Evolutionary conservation across 2,329 filamentous ascomycete genomes (phyloP), one percentile per base, ranked within the genome.

Genomic region (Ramichloridium luteum): DNA sequence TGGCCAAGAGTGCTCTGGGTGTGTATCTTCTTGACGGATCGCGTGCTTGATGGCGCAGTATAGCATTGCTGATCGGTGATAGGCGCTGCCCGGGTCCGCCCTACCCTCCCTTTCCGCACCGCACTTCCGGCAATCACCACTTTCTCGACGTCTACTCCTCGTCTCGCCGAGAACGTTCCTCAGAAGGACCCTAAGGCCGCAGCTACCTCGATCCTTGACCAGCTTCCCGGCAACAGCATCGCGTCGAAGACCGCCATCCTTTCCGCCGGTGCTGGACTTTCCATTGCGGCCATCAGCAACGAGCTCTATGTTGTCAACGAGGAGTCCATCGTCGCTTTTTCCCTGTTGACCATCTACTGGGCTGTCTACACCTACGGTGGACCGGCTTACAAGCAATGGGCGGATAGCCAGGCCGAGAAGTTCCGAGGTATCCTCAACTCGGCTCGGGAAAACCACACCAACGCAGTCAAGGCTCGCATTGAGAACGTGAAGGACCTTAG

Each of bases 261-360:
- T 55, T 96, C 88, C 57, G 86, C 84, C 53, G 79, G 80, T 46
- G 83, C 90, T 55, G 88, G 81, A 66, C 65, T 93, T 51, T 86
- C 82, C 55, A 74, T 93, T 61, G 93, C 90, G 59, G 90, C 85
- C 56, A 85, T 98, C 67, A 92, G 82, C 77, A 98, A 93, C 68
- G 90, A 98, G 75, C 85, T 96, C 71, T 96, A 94, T 67, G 85
- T 98, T 60, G 73, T 98, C 66, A 98, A 98, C 70, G 90, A 98
- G 73, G 90, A 98, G 72, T 81, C 86, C 44, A 81, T 98, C 58
- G 82, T 93, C 56, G 82, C 83, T 47, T 74, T 98, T 67, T 90
- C 81, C 62, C 72, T 98, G 54, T 69, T 96, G 57, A 84, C 80
- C 59, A 82, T 96, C 58, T 98, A 93, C 80, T 79, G 71, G 56